Conservation (phyloP, 2,329 filamentous ascomycete species). For the Juglanconis sp. region DNA sequence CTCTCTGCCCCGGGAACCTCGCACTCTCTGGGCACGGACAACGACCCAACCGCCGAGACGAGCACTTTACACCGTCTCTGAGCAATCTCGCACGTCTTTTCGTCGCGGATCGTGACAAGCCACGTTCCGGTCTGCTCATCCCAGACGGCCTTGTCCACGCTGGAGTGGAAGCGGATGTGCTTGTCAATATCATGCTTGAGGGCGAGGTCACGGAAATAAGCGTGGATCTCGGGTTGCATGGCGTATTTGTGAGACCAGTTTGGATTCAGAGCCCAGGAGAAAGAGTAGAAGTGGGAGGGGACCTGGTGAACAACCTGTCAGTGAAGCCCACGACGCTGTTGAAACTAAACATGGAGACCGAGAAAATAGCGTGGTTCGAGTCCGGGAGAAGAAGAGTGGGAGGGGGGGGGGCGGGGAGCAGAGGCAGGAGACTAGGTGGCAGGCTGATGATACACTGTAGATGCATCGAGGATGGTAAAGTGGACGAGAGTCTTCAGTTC, state of each 20-base stretch:
- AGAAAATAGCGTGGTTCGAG: too few species aligned
- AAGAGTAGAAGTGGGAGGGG: conserved; percentile 18
- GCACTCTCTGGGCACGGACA: conserved; percentile 17
- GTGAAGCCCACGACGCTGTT: background rate
- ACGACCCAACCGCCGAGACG: background rate
- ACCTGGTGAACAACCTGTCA: conserved; percentile 5
- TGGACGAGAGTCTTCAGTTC: background rate
- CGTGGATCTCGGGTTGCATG: conserved; percentile 23
- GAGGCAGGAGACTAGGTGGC: background rate
- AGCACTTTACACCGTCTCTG: background rate
- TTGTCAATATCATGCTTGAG: conserved; percentile 26
- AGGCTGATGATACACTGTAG: too few species aligned
- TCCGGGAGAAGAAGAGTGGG: too few species aligned
- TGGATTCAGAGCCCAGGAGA: conserved; percentile 17
- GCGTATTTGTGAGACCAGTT: conserved; percentile 26
- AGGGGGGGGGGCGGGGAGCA: too few species aligned
- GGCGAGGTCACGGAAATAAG: conserved; percentile 25
- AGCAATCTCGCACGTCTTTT: background rate
- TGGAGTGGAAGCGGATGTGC: conserved; percentile 34
- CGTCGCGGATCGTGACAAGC: conserved; percentile 11
- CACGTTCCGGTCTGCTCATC: conserved; percentile 32
- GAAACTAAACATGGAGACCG: too few species aligned
- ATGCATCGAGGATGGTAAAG: too few species aligned
- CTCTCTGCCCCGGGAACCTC: conserved; percentile 26
- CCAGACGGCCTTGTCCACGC: conserved; percentile 35